These are phyloP conservation scores for Microsporum ferrugineum DNA, from an alignment of 2,329 filamentous ascomycete genomes.

Conservation along the genomic window DNA sequence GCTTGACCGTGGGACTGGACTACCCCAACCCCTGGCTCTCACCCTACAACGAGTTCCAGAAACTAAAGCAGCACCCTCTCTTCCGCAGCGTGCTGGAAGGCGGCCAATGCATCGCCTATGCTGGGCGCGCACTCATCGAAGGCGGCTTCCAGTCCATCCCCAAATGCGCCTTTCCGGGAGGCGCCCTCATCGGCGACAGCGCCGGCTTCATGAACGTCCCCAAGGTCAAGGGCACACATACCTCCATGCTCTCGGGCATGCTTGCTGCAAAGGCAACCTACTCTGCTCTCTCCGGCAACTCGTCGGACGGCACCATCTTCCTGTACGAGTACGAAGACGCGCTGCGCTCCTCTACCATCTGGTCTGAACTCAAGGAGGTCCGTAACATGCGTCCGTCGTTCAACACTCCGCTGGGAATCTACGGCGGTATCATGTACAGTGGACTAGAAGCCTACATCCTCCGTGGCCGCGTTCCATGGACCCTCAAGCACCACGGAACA, in stretches of 20 bases:
- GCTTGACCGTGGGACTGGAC: constrained; percentile 84
- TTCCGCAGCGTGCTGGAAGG: constrained; percentile 81
- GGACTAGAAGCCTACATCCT: constrained; percentile 82
- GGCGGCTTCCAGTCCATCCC: constrained; percentile 97
- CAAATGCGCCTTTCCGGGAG: constrained; percentile 91
- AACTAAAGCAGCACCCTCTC: constrained; percentile 94
- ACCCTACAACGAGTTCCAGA: constrained; percentile 93
- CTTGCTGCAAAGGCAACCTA: constrained; percentile 85
- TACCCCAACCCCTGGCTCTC: constrained; percentile 95
- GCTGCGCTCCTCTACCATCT: constrained; percentile 75
- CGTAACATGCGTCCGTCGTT: constrained; percentile 97
- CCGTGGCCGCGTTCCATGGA: constrained; percentile 82
- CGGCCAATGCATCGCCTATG: constrained; percentile 95
- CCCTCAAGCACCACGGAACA: constrained; percentile 66
- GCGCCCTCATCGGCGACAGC: constrained; percentile 88
- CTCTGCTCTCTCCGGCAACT: constrained; percentile 50
- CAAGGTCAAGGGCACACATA: constrained; percentile 97
- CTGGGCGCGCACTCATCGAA: constrained; percentile 79
- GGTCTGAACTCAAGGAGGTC: constrained; percentile 87
- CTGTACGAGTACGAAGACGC: constrained; percentile 88
- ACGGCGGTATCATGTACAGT: constrained; percentile 84
- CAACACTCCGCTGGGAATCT: constrained; percentile 73
- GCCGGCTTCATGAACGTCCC: constrained; percentile 95
- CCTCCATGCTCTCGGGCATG: constrained; percentile 96
- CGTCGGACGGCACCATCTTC: constrained; percentile 61